A percentile compares a stretch with the other conserved stretches of the same genome.
These are phyloP conservation scores for Acanthamoeba healyi DNA, from an alignment of 208 protist genomes.

Conservation along the genomic window DNA sequence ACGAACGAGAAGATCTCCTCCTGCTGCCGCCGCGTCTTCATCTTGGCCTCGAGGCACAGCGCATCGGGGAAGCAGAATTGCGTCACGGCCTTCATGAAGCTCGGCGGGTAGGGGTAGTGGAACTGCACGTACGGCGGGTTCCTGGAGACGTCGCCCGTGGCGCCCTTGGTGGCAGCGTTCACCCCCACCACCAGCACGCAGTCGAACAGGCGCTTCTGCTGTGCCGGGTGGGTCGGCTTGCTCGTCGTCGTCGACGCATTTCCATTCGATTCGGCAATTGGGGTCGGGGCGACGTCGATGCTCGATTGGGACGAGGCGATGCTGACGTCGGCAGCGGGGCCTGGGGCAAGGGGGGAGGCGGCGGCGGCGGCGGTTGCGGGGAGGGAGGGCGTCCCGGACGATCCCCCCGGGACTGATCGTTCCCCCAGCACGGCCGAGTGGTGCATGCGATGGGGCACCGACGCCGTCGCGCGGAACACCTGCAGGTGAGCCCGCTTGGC, in stretches of 20 bases:
- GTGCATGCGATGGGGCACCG: not conserved
- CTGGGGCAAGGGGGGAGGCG: not conserved
- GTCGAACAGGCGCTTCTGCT: constrained; percentile 58
- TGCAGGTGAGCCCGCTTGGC: not conserved
- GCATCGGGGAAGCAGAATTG: constrained; percentile 71
- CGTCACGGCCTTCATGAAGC: constrained; percentile 71
- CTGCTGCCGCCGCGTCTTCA: constrained; percentile 50
- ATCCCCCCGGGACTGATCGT: too few species aligned
- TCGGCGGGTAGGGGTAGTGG: constrained; percentile 65
- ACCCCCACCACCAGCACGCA: constrained; percentile 68
- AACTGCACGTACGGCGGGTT: constrained; percentile 61
- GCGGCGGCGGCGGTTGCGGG: too few species aligned
- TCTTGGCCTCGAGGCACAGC: constrained; percentile 45
- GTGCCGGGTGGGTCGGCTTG: not conserved
- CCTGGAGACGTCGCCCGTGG: not conserved
- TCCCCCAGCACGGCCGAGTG: not conserved
- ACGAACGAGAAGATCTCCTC: constrained; percentile 71
- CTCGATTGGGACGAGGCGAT: not conserved
- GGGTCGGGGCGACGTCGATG: too few species aligned
- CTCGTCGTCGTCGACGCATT: not conserved
- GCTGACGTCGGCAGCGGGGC: not conserved
- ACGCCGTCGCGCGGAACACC: not conserved
- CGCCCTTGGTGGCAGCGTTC: constrained; percentile 8
- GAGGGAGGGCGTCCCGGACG: too few species aligned
- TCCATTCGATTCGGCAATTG: not conserved